These are phyloP conservation scores for Kuraishia ogatae DNA, from an alignment of 805 yeast genomes.

Conservation along the genomic window DNA sequence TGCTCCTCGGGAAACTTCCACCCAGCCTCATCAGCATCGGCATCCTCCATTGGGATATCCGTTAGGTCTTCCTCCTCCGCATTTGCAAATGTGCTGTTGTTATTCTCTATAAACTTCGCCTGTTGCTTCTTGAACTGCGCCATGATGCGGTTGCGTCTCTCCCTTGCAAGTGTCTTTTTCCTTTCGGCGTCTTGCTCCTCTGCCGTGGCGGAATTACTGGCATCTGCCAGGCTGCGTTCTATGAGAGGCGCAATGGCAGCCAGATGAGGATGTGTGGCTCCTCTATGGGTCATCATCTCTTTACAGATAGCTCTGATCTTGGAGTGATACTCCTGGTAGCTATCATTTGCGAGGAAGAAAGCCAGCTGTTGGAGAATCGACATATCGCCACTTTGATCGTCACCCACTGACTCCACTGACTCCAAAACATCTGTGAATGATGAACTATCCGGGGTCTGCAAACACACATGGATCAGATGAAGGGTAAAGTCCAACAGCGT, in stretches of 20 bases:
- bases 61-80: conserved; percentile 30
- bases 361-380: conserved; percentile 27
- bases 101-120: conserved; percentile 55
- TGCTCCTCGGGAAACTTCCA: conserved; percentile 71
- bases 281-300: background rate
- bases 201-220: conserved; percentile 6
- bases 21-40: conserved; percentile 18
- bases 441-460: conserved; percentile 27
- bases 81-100: conserved; percentile 10
- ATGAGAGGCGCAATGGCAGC: background rate
- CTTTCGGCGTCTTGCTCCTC: conserved; percentile 36
- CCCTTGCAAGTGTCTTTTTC: conserved; percentile 63
- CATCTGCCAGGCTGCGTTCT: background rate
- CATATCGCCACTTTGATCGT: background rate
- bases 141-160: conserved; percentile 60
- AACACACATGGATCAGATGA: conserved; percentile 62
- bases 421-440: conserved; percentile 7
- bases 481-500: conserved; percentile 47
- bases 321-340: conserved; percentile 34
- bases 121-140: conserved; percentile 80
- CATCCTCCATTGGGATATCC: conserved; percentile 28
- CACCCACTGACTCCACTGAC: background rate
- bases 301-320: conserved; percentile 50
- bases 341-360: conserved; percentile 31
- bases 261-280: background rate